Evolutionary conservation across 176 grass and related monocot species (phyloP).

Genomic region (Juncus effusus): DNA sequence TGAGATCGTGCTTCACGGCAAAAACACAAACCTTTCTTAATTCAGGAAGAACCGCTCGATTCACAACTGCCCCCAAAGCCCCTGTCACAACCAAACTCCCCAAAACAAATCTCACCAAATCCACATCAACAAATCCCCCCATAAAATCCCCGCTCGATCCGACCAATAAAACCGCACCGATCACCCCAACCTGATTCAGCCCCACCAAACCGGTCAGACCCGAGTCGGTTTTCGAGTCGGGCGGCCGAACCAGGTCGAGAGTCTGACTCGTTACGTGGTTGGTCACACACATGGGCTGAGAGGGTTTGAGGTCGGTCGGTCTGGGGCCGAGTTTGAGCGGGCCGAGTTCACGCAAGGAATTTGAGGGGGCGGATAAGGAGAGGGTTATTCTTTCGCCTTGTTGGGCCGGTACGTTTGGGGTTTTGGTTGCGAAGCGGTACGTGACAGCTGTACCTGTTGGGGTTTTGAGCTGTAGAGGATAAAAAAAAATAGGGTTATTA

Average conservation of each 20-base stretch:
- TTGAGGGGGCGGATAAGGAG: conserved; percentile 66
- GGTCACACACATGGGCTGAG: conserved; percentile 81
- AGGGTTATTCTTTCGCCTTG: conserved; percentile 93
- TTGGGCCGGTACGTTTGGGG: conserved; percentile 73
- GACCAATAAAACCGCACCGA: conserved; percentile 64
- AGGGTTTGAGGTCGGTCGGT: conserved; percentile 56
- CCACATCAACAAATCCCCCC: conserved; percentile 71
- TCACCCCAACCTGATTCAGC: conserved; percentile 49
- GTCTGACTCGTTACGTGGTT: conserved; percentile 69
- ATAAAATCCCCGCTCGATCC: conserved; percentile 60
- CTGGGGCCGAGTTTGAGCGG: conserved; percentile 56
- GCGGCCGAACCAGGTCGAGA: conserved; percentile 68
- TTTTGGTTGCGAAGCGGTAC: conserved; percentile 75
- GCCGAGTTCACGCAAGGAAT: conserved; percentile 61
- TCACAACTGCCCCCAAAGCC: conserved; percentile 53
- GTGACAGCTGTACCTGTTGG: conserved; percentile 80
- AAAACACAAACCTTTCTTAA: conserved; percentile 46
- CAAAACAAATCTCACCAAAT: conserved; percentile 67
- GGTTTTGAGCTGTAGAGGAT: conserved; percentile 53
- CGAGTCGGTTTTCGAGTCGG: conserved; percentile 46
- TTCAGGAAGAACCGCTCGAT: conserved; percentile 67
- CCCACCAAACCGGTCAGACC: conserved; percentile 27
- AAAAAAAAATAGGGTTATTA: background rate
- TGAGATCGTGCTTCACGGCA: background rate
- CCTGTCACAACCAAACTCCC: conserved; percentile 58